Evolutionary conservation across 73 alveolate genomes (phyloP).

Genomic region (Tetrahymena elliotti): DNA sequence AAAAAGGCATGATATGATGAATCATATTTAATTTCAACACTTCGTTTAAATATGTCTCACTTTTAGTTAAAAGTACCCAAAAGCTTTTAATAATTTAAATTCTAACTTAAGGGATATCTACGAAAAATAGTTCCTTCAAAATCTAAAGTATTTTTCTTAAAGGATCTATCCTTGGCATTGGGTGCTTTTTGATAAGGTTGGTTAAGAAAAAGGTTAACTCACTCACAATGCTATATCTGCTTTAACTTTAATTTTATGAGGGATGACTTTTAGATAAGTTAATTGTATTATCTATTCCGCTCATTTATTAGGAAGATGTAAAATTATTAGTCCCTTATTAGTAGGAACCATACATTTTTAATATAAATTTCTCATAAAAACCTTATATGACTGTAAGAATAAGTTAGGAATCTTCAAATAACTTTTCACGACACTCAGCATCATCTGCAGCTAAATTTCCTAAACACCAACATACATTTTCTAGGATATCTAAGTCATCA

Average conservation of each 20-base stretch:
- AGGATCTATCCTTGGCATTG: not conserved
- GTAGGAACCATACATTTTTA: not conserved
- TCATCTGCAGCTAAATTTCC: not conserved
- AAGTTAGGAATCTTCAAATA: not conserved
- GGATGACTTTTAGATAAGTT: not conserved
- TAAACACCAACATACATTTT: not conserved
- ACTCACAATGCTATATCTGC: not conserved
- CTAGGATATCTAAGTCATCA: not conserved
- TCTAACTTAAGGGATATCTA: not conserved
- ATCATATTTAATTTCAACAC: not conserved
- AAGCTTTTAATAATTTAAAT: not conserved
- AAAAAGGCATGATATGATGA: not conserved
- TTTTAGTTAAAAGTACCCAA: not conserved
- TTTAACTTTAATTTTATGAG: not conserved
- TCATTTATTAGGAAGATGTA: not conserved
- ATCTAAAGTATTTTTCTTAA: not conserved
- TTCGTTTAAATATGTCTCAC: not conserved
- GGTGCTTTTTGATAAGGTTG: not conserved
- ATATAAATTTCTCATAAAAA: not conserved
- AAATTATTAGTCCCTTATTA: not conserved
- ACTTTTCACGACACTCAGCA: not conserved
- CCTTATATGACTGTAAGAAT: not conserved
- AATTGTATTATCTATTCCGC: not conserved
- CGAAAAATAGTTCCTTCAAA: not conserved
- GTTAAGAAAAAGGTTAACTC: not conserved